A percentile compares a stretch with the other conserved stretches of the same genome.
Conservation (phyloP, 2,329 filamentous ascomycete species). For the Beauveria sp. region DNA sequence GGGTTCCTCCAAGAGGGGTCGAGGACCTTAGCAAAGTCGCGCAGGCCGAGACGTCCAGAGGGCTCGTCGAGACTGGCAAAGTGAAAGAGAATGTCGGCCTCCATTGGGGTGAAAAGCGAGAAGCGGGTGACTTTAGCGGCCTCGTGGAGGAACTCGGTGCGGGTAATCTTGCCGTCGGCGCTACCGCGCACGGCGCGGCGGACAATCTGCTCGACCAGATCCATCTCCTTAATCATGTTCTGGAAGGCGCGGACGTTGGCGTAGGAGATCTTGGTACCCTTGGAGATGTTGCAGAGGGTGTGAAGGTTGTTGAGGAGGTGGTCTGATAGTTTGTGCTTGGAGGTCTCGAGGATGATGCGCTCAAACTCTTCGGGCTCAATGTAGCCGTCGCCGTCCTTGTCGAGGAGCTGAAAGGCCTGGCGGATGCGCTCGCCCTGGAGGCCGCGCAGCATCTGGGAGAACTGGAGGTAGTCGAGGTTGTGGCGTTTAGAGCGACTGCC, state of each 20-base stretch:
- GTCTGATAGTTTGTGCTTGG: slow-evolving; percentile 93
- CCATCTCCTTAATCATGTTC: slow-evolving; percentile 97
- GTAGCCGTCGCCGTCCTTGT: slow-evolving; percentile 87
- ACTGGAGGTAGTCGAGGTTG: slow-evolving; percentile 89
- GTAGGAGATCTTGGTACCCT: slow-evolving; percentile 90
- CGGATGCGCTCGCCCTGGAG: slow-evolving; percentile 92
- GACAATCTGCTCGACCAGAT: slow-evolving; percentile 89
- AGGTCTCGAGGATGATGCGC: slow-evolving; percentile 89
- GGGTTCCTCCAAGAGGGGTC: slow-evolving; percentile 83
- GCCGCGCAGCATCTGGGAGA: slow-evolving; percentile 95
- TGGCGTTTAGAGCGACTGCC: slow-evolving; percentile 83
- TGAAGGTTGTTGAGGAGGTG: slow-evolving; percentile 86
- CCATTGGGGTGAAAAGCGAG: slow-evolving; percentile 95
- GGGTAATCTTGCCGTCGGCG: slow-evolving; percentile 84
- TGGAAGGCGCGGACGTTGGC: slow-evolving; percentile 96
- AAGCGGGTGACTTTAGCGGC: slow-evolving; percentile 86
- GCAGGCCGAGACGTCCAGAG: slow-evolving; percentile 72
- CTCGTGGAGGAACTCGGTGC: slow-evolving; percentile 90
- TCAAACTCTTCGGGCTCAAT: slow-evolving; percentile 95
- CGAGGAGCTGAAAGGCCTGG: slow-evolving; percentile 88
- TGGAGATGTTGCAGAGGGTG: slow-evolving; percentile 89
- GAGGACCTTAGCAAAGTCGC: slow-evolving; percentile 89
- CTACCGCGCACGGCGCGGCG: slow-evolving; percentile 80
- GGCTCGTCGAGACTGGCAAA: slow-evolving; percentile 90
- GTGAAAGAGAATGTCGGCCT: slow-evolving; percentile 97